phyloP scores from a whole-genome alignment of 164 flowering plant genomes.

The Macadamia integrifolia region DNA sequence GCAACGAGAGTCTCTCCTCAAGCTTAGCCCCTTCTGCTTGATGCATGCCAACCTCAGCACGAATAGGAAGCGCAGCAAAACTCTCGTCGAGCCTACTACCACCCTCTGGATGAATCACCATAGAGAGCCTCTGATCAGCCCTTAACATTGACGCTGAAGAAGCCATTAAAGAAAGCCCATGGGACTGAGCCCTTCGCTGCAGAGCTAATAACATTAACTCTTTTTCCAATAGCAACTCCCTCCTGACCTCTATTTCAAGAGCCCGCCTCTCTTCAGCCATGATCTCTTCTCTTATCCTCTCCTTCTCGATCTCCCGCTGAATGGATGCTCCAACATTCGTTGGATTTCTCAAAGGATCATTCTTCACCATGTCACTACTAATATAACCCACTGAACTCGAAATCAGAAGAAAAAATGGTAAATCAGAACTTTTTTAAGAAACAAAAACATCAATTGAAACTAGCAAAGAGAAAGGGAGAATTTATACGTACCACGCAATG shows the following conservation, averaged over 20 bases:
- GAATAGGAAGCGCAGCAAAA: no score
- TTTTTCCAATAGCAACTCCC: conserved; percentile 30
- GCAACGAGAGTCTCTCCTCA: neutral
- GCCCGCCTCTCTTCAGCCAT: conserved; percentile 24
- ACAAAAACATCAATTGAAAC: neutral
- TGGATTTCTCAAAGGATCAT: neutral
- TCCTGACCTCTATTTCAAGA: conserved; percentile 34
- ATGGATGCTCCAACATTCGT: conserved; percentile 12
- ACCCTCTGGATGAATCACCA: neutral
- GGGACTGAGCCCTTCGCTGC: conserved; percentile 2
- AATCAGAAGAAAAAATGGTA: neutral
- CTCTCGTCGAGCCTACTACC: neutral
- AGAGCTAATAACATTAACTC: conserved; percentile 7
- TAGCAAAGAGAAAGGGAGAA: neutral
- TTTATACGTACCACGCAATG: conserved; percentile 10
- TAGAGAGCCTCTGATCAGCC: conserved; percentile 2
- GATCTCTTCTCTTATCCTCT: conserved; percentile 29
- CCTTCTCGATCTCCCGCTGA: conserved; percentile 27
- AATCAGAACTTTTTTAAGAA: neutral
- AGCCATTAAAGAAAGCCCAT: conserved; percentile 3
- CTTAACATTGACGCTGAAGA: conserved; percentile 3
- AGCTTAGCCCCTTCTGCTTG: neutral
- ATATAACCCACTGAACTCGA: conserved; percentile 8
- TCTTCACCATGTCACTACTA: neutral
- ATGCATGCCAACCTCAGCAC: neutral